Evolutionary conservation across 306 rosid genomes (phyloP).

Genomic region (Oxytropis ochrocephala): DNA sequence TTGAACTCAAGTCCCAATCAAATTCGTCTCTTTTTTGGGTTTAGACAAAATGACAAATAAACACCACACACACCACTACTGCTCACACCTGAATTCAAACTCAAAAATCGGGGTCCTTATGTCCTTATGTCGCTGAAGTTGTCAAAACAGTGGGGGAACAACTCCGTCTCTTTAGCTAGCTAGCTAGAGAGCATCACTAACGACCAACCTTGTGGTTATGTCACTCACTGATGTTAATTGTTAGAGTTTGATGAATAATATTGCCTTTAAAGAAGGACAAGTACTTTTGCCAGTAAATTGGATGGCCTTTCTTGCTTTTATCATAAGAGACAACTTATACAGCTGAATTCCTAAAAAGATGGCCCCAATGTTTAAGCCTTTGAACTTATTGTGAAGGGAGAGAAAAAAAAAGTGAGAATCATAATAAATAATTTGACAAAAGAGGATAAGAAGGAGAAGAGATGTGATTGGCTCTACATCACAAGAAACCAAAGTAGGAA

Average conservation of each 20-base stretch:
- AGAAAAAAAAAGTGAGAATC: neutral
- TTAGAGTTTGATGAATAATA: neutral
- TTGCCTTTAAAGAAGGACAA: neutral
- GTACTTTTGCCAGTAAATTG: neutral
- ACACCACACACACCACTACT: too few species aligned
- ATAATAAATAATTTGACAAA: conserved; percentile 14
- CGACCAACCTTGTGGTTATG: too few species aligned
- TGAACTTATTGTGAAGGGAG: neutral
- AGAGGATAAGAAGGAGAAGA: conserved; percentile 24
- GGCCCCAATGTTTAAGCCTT: conserved; percentile 15
- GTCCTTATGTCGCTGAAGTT: too few species aligned
- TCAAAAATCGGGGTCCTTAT: too few species aligned
- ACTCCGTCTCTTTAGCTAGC: too few species aligned
- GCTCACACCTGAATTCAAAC: too few species aligned
- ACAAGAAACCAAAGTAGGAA: conserved; percentile 26
- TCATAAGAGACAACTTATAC: conserved; percentile 1
- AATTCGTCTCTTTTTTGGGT: too few species aligned
- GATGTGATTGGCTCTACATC: conserved; percentile 16
- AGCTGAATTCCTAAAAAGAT: conserved; percentile 1
- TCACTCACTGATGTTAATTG: neutral
- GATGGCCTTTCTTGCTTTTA: neutral
- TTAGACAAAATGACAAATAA: too few species aligned
- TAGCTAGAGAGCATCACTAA: too few species aligned
- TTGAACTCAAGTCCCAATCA: too few species aligned
- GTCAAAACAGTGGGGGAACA: too few species aligned